Evolutionary conservation across 2,329 filamentous ascomycete genomes (phyloP), one percentile per base, ranked within the genome.

Genomic region (Ceratocystis papillata): DNA sequence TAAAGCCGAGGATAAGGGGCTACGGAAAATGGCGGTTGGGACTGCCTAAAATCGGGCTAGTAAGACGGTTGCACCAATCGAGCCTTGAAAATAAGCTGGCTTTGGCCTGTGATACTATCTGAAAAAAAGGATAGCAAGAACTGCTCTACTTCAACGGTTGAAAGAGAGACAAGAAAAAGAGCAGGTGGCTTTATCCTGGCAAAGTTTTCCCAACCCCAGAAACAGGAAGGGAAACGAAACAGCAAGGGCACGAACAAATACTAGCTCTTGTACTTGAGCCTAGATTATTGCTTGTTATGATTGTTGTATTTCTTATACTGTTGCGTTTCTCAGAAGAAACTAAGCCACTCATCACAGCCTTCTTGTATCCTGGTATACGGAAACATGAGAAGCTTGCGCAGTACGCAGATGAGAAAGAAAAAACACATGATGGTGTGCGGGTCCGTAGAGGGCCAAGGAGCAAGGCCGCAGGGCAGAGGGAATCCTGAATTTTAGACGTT

Each of bases 161-260:
- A 53, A 53, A 15, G 8, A 53, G 48, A 28, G 48, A 41, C 37
- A 41, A 25, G 20, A 22, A 53, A 53, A 15, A 4, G 48, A 53
- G 22, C 20, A 12, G 25, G 25, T 53, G 25, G 20, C 22, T 53
- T 28, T 6, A 53, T 53, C 48, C 22, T 15, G 15, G 48, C 20
- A 53, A 5, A 53, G 15, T 15, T 53, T 48, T 53, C 20, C 48
- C 22, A 53, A 6, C 48, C 48, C 48, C 48, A 28, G 48, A 53
- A 53, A 53, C 20, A 53, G 48, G 48, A 53, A 53, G 48, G 20
- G 48, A 53, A 53, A 53, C 22, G 22, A 53, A 53, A 53, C 22
- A 53, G 10, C 48, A 53, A 53, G 48, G 48, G 48, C 10, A 48
- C 5, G 46, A 53, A 28, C 22, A 22, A 12, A 22, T 53, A 28